phyloP scores from a whole-genome alignment of 495 filamentous ascomycete species.

The Bacidia gigantensis region DNA sequence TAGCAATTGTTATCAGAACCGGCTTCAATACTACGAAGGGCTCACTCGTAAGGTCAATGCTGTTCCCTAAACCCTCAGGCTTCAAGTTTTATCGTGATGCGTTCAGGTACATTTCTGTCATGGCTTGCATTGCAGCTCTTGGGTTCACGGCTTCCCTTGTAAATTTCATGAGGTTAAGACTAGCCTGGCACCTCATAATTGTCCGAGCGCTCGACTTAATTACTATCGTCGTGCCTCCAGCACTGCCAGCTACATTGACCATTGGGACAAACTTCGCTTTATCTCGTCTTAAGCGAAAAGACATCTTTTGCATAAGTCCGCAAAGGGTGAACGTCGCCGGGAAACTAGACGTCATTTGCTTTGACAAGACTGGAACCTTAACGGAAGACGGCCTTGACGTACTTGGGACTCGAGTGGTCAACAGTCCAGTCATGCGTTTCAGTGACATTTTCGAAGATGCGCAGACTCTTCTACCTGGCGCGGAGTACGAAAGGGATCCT shows the following conservation, averaged over 20 bases:
- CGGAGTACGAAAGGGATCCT: conserved; percentile 39
- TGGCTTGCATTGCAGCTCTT: conserved; percentile 74
- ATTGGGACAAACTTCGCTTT: conserved; percentile 96
- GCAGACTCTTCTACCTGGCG: conserved; percentile 39
- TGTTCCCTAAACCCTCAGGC: conserved; percentile 93
- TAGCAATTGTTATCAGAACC: conserved; percentile 83
- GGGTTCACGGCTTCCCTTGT: conserved; percentile 84
- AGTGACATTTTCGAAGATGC: conserved; percentile 45
- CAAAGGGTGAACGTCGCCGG: conserved; percentile 93
- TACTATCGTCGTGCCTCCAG: conserved; percentile 95
- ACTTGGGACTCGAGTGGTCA: conserved; percentile 68
- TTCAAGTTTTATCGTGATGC: conserved; percentile 98
- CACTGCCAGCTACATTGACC: conserved; percentile 87
- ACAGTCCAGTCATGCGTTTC: conserved; percentile 45
- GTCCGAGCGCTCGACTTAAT: conserved; percentile 89
- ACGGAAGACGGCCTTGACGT: conserved; percentile 97
- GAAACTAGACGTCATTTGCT: conserved; percentile 91
- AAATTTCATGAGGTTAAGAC: conserved; percentile 75
- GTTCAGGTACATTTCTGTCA: conserved; percentile 95
- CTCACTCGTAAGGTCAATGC: conserved; percentile 90
- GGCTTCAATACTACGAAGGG: conserved; percentile 98
- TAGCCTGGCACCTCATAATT: conserved; percentile 80
- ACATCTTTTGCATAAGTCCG: conserved; percentile 95
- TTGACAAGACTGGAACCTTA: conserved; percentile 96
- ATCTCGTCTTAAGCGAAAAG: conserved; percentile 65